Conservation (phyloP, 1,284 basidiomycete species). For the Microbotryomycetes sp. region DNA sequence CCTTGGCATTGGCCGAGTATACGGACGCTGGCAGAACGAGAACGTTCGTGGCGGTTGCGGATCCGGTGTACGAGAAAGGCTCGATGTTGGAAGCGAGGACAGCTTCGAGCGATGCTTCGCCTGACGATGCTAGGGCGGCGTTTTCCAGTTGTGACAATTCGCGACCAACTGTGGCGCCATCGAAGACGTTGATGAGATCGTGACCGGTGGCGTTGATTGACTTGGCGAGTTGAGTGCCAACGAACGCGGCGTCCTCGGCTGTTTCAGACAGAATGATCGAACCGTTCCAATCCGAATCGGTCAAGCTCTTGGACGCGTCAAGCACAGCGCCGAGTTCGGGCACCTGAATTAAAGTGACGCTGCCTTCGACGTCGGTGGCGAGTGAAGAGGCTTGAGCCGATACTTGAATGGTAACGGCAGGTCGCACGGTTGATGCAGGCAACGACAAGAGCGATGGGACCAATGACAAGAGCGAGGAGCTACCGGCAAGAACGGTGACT, state of each 20-base stretch:
- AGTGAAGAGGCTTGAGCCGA: conserved; percentile 44
- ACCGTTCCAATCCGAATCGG: conserved; percentile 46
- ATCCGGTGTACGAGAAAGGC: conserved; percentile 31
- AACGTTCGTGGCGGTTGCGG: conserved; percentile 38
- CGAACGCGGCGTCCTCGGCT: conserved; percentile 62
- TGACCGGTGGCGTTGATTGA: conserved; percentile 43
- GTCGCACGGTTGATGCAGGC: conserved; percentile 58
- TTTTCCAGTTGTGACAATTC: conserved; percentile 45
- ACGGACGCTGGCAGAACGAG: conserved; percentile 34
- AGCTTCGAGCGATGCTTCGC: conserved; percentile 7
- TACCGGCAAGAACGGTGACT: conserved; percentile 43
- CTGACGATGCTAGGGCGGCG: background rate
- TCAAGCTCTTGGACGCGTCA: conserved; percentile 21
- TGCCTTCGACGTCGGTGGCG: conserved; percentile 67
- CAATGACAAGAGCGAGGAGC: conserved; percentile 54
- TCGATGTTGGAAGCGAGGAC: conserved; percentile 18
- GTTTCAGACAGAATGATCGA: conserved; percentile 74
- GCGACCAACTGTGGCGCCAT: conserved; percentile 62
- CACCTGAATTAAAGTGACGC: conserved; percentile 56
- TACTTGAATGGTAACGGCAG: conserved; percentile 49
- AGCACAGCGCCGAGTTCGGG: conserved; percentile 54
- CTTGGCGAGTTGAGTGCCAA: conserved; percentile 64
- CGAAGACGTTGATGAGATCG: conserved; percentile 72
- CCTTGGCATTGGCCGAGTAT: conserved; percentile 32
- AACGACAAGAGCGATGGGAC: conserved; percentile 65